Evolutionary conservation across 1,284 basidiomycete genomes (phyloP), one percentile per base, ranked within the genome.

Genomic region (Porogramme epimiltina): DNA sequence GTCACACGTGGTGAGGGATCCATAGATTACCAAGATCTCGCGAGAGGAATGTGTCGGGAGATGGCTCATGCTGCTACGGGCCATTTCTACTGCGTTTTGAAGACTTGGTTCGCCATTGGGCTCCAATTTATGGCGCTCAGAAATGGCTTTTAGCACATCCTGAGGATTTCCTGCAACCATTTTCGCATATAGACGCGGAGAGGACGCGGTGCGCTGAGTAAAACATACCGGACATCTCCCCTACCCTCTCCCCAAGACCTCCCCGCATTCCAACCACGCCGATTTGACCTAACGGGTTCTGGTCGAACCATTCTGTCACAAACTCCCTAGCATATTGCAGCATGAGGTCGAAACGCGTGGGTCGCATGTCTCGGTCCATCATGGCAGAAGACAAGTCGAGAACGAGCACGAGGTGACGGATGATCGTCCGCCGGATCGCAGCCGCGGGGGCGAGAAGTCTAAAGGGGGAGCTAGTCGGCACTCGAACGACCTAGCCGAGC

Each of bases 281-380:
- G 56, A 97, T 89, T 70, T 99, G 96, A n/a, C 96, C 95, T 18
- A 99, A 80, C 0, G 96, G 96, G 65, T 99, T 99, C 73, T 99
- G 97, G 72, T 99, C 97, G 71, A 98, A 99, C 93, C 96, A 99
- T 68, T 99, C 96, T 8, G 82, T 77, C 20, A 98, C 82, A 62
- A 99, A 99, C 58, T 93, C 89, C 49, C 92, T 82, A 16, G 93
- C 82, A 66, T 95, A 96, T 64, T 94, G 88, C 36, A 99, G 73
- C 57, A 88, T 89, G 38, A 98, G 73, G 64, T 97, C 93, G 60
- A 95, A 94, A 49, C 96, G 81, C 18, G 91, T 95, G 3, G 95
- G 94, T 11, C 96, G 83, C 84, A 98, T 91, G 71, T 99, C 96
- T 37, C 94, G 87, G 70, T 98, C 96, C 68, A 85, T 79, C 95